phyloP scores from a whole-genome alignment of 208 protist species.

The Angomonas ambiguus region DNA sequence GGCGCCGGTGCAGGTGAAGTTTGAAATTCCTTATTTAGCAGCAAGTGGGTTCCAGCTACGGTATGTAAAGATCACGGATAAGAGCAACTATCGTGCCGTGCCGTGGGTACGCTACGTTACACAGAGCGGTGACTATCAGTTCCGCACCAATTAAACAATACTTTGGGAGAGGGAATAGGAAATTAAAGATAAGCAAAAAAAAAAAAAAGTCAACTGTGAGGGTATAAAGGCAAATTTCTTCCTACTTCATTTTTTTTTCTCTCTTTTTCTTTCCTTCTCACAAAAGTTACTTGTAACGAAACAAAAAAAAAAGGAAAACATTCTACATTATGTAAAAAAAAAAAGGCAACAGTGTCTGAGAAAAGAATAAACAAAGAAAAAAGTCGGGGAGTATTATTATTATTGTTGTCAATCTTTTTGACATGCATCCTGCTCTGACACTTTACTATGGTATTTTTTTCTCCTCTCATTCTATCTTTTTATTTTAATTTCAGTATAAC shows the following conservation, averaged over 20 bases:
- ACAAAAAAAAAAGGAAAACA: too few relatives aligned
- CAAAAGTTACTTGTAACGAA: too few relatives aligned
- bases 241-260: constrained; percentile 10
- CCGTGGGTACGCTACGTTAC: constrained; percentile 99
- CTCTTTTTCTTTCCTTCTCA: constrained; percentile 2
- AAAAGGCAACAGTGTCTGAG: neutral
- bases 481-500: too few relatives aligned
- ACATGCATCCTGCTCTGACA: too few relatives aligned
- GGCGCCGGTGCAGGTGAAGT: constrained; percentile 95
- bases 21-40: constrained; percentile 98
- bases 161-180: neutral
- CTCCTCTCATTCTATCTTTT: too few relatives aligned
- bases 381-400: too few relatives aligned
- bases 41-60: constrained; percentile 98
- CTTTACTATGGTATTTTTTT: too few relatives aligned
- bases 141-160: constrained; percentile 81
- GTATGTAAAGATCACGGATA: constrained; percentile 98
- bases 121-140: constrained; percentile 95
- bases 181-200: neutral
- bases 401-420: too few relatives aligned
- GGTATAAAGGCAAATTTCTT: neutral
- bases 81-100: constrained; percentile 94
- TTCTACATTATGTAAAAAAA: too few relatives aligned
- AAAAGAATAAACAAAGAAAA: neutral
- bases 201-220: neutral